Conservation (phyloP, 352 stramenopile genomes). For the Pythium graminicola region DNA sequence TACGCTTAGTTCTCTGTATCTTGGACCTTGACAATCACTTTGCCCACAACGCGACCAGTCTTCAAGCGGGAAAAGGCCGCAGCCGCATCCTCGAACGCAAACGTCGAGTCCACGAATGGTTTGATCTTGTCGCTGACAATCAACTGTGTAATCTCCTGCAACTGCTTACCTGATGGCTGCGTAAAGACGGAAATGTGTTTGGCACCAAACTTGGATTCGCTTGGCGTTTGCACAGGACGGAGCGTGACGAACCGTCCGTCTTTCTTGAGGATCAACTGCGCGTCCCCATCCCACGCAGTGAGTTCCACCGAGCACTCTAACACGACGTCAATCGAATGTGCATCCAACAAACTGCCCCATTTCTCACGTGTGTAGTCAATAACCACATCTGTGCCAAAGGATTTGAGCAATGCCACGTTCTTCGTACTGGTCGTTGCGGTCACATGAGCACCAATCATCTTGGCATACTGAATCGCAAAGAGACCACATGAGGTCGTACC, state of each 20-base stretch:
- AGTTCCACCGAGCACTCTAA: conserved; percentile 25
- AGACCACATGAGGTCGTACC: conserved; percentile 32
- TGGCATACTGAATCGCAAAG: conserved; percentile 42
- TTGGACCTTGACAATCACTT: conserved; percentile 20
- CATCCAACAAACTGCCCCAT: conserved; percentile 25
- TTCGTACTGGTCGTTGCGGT: conserved; percentile 30
- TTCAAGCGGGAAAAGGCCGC: conserved; percentile 47
- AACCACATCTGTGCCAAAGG: conserved; percentile 32
- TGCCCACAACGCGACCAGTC: conserved; percentile 35
- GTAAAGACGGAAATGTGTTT: conserved; percentile 18
- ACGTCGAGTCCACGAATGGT: conserved; percentile 31
- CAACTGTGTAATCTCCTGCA: conserved; percentile 34
- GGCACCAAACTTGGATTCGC: conserved; percentile 50
- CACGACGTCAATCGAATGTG: conserved; percentile 20
- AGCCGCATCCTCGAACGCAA: conserved; percentile 33
- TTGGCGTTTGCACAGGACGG: conserved; percentile 24
- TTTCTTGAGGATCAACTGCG: conserved; percentile 37
- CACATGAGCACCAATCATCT: conserved; percentile 15
- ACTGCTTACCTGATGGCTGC: conserved; percentile 21
- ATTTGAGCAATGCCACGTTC: conserved; percentile 32
- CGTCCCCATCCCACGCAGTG: conserved; percentile 28
- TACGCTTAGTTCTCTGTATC: neutral
- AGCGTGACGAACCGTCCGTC: conserved; percentile 40
- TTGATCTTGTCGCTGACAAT: conserved; percentile 34
- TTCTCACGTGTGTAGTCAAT: conserved; percentile 37